These are phyloP conservation scores for Phytophthora parvispora DNA, from an alignment of 352 stramenopile genomes.

Conservation along the genomic window DNA sequence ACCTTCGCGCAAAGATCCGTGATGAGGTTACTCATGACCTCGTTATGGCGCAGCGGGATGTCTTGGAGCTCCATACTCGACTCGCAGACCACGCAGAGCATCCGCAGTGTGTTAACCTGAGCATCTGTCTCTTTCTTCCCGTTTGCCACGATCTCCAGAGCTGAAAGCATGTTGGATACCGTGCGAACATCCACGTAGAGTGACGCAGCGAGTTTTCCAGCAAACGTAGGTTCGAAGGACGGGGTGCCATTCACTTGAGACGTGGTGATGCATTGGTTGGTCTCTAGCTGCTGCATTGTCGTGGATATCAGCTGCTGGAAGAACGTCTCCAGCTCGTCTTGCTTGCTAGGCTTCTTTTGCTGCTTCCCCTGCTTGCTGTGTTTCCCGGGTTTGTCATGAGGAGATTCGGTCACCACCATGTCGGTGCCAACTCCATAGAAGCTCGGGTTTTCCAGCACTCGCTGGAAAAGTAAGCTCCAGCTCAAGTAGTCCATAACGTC, in stretches of 20 bases:
- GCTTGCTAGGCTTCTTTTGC: conserved; percentile 28
- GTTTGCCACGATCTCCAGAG: conserved; percentile 32
- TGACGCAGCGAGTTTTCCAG: conserved; percentile 95
- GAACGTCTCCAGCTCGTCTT: conserved; percentile 63
- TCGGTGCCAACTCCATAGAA: conserved; percentile 93
- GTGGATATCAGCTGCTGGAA: conserved; percentile 86
- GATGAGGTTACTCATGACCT: conserved; percentile 91
- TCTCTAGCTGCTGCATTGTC: conserved; percentile 86
- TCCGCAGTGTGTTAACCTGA: conserved; percentile 26
- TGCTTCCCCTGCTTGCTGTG: conserved; percentile 28
- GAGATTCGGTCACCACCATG: not conserved
- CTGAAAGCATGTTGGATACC: conserved; percentile 73
- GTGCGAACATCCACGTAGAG: conserved; percentile 98
- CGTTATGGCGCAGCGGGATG: conserved; percentile 97
- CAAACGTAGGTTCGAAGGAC: conserved; percentile 78
- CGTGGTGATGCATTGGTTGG: conserved; percentile 84
- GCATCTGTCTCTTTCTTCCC: conserved; percentile 8
- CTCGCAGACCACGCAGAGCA: conserved; percentile 71
- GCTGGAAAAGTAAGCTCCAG: conserved; percentile 98
- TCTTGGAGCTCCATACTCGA: conserved; percentile 95
- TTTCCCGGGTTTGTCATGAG: conserved; percentile 14
- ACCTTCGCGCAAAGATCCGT: conserved; percentile 66
- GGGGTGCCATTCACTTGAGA: conserved; percentile 30
- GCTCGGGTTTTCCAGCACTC: conserved; percentile 96
- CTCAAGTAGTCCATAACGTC: conserved; percentile 97